A percentile compares a stretch with the other conserved stretches of the same genome.
phyloP scores from a whole-genome alignment of 2,329 filamentous ascomycete species.

The Ophiostoma himal-ulmi region DNA sequence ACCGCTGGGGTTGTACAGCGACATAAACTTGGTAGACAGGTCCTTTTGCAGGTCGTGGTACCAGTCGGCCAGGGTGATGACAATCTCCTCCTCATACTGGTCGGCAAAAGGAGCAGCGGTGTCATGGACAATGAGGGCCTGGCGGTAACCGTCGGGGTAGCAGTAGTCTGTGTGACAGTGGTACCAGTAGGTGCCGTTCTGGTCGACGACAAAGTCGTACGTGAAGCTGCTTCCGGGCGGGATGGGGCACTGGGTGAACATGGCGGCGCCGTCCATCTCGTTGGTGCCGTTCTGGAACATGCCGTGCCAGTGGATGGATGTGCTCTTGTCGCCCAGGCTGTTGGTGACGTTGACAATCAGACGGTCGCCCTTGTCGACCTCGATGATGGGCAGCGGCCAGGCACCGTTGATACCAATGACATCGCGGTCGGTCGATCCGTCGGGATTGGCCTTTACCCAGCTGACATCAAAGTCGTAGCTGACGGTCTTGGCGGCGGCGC shows the following conservation, averaged over 20 bases:
- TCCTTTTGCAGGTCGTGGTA: constrained; percentile 56
- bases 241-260: constrained; percentile 63
- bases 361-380: constrained; percentile 56
- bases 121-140: constrained; percentile 41
- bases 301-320: constrained; percentile 65
- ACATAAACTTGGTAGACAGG: constrained; percentile 46
- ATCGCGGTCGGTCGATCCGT: constrained; percentile 58
- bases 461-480: constrained; percentile 62
- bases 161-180: constrained; percentile 63
- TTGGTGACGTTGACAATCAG: constrained; percentile 56
- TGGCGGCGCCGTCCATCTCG: constrained; percentile 64
- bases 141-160: constrained; percentile 57
- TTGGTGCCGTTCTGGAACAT: constrained; percentile 61
- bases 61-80: constrained; percentile 64
- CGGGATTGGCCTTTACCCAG: constrained; percentile 68
- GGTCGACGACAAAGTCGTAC: constrained; percentile 60
- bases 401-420: constrained; percentile 70
- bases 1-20: constrained; percentile 50
- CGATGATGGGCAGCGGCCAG: constrained; percentile 66
- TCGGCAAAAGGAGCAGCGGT: constrained; percentile 51
- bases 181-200: constrained; percentile 71
- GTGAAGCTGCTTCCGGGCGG: constrained; percentile 58
- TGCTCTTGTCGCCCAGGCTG: constrained; percentile 55
- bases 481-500: constrained; percentile 39
- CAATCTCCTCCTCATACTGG: constrained; percentile 56